A percentile compares a stretch with the other conserved stretches of the same genome.
These are phyloP conservation scores for Globomyces pollinis-pini DNA, from an alignment of 192 early-diverging fungal species.

Conservation along the genomic window DNA sequence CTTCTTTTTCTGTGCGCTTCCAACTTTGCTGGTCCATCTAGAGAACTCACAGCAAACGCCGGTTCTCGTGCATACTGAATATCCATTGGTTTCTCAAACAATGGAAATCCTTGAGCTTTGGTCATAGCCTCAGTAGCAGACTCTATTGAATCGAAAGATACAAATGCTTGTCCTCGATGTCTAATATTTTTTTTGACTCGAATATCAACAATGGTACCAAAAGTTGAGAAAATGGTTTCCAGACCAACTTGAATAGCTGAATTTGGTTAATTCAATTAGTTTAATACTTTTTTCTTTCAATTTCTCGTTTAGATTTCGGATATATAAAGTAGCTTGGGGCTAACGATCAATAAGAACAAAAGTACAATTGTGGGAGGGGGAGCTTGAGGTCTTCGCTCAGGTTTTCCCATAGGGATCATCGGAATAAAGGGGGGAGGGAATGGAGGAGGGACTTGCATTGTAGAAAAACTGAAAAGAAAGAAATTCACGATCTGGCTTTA, in stretches of 20 bases:
- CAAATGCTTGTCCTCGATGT: slow-evolving; percentile 92
- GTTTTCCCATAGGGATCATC: no score
- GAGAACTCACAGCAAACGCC: slow-evolving; percentile 51
- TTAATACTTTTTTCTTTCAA: slow-evolving; percentile 47
- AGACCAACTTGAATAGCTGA: no score
- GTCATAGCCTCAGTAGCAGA: slow-evolving; percentile 66
- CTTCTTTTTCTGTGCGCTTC: slow-evolving; percentile 52
- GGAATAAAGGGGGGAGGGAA: no score
- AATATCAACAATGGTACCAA: slow-evolving; percentile 78
- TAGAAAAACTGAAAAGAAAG: no score
- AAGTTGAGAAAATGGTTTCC: slow-evolving; percentile 70
- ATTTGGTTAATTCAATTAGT: no score
- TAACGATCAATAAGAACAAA: no score
- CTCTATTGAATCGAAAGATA: slow-evolving; percentile 69
- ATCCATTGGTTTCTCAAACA: slow-evolving; percentile 79
- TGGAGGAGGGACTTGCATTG: no score
- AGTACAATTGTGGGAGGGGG: slow-evolving; percentile 6
- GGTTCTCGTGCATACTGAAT: slow-evolving; percentile 42
- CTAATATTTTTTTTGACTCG: slow-evolving; percentile 68
- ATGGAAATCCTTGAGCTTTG: slow-evolving; percentile 75
- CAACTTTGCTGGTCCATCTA: slow-evolving; percentile 49
- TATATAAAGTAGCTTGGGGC: slow-evolving; percentile 7
- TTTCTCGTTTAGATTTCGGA: slow-evolving; percentile 10
- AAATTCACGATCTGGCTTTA: no score
- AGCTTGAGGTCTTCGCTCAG: neutral